These are phyloP conservation scores for Salix dunnii DNA, from an alignment of 345 rosid genomes.

Conservation along the genomic window DNA sequence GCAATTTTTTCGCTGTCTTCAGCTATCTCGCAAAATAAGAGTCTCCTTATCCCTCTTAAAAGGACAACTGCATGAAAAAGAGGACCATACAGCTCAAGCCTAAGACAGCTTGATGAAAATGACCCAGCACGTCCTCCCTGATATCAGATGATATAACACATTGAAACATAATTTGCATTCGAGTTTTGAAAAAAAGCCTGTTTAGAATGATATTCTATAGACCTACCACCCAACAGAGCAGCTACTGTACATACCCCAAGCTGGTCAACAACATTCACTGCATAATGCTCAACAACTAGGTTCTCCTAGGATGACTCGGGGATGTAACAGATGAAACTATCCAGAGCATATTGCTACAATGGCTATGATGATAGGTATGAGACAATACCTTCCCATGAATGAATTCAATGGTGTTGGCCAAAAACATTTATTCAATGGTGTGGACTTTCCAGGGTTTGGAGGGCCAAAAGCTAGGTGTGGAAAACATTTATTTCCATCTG, in stretches of 20 bases:
- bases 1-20: constrained; percentile 51
- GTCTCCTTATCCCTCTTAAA: constrained; percentile 62
- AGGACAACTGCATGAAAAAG: constrained; percentile 11
- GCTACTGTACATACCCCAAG: constrained; percentile 52
- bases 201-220: neutral
- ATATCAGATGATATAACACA: neutral
- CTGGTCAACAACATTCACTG: constrained; percentile 58
- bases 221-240: neutral
- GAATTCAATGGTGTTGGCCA: constrained; percentile 57
- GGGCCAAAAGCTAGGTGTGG: constrained; percentile 68
- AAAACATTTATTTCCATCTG: constrained; percentile 66
- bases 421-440: constrained; percentile 55
- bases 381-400: constrained; percentile 59
- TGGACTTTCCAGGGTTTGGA: constrained; percentile 68
- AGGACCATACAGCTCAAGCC: neutral
- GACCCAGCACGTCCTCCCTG: neutral
- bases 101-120: neutral
- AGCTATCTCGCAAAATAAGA: constrained; percentile 59
- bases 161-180: neutral
- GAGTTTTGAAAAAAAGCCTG: neutral
- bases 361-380: constrained; percentile 2
- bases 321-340: constrained; percentile 11
- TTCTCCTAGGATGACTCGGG: neutral
- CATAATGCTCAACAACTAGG: constrained; percentile 39
- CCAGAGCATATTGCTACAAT: constrained; percentile 6